Conservation (phyloP, 345 rosid species). For the Brassica nigra region DNA sequence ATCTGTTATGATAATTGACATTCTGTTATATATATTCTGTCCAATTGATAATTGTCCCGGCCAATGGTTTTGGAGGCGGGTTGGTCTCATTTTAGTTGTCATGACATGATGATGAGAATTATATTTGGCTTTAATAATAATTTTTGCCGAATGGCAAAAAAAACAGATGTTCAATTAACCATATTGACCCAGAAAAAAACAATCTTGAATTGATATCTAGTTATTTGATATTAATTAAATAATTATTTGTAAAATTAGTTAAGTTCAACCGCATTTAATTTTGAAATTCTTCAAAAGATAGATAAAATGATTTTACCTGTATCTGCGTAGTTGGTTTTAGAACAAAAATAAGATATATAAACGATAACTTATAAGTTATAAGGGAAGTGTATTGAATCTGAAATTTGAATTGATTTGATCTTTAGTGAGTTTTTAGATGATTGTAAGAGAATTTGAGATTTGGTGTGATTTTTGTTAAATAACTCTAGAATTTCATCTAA, state of each 20-base stretch:
- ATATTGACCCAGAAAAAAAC: neutral
- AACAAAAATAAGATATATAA: neutral
- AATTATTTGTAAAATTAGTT: neutral
- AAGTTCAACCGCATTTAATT: neutral
- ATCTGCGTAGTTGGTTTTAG: neutral
- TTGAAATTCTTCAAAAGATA: neutral
- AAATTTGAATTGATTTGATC: no score
- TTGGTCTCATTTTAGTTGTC: neutral
- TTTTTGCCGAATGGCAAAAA: neutral
- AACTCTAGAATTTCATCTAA: no score
- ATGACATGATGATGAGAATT: neutral
- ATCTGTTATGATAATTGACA: neutral
- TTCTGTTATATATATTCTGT: neutral
- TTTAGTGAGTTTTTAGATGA: no score
- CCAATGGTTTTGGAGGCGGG: neutral
- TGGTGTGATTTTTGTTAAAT: no score
- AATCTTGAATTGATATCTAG: neutral
- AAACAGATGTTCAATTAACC: neutral
- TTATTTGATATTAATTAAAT: neutral
- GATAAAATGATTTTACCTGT: neutral
- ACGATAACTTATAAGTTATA: neutral
- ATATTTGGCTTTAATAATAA: neutral
- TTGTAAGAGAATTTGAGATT: no score
- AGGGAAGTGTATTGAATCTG: no score
- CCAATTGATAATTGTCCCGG: neutral